Conservation (phyloP, 129 eudicot species). For the Daucus carota region DNA sequence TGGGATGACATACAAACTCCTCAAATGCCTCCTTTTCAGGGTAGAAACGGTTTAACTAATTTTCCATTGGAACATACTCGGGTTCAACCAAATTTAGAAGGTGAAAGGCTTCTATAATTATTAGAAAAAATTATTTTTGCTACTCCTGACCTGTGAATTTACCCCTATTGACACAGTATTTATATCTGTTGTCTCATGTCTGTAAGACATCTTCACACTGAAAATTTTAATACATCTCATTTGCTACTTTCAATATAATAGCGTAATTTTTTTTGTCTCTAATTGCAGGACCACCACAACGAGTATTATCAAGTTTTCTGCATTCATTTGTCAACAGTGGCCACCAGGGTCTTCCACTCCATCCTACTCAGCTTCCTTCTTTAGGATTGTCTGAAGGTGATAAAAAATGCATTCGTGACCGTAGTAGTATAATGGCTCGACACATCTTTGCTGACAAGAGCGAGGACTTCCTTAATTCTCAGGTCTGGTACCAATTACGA, state of each 20-base stretch:
- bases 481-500: constrained; percentile 39
- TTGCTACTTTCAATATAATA: neutral
- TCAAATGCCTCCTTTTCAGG: constrained; percentile 41
- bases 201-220: neutral
- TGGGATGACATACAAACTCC: constrained; percentile 93
- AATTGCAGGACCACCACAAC: constrained; percentile 87
- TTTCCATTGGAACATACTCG: constrained; percentile 31
- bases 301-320: constrained; percentile 73
- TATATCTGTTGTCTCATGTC: neutral
- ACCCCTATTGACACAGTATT: neutral
- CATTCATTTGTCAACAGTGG: constrained; percentile 85
- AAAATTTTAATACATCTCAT: neutral
- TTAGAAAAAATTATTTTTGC: neutral
- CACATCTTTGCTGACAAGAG: constrained; percentile 87
- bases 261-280: constrained; percentile 11
- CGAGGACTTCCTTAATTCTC: constrained; percentile 79
- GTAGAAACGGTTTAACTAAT: constrained; percentile 34
- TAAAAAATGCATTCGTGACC: constrained; percentile 89
- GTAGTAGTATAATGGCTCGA: constrained; percentile 99
- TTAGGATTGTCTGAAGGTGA: constrained; percentile 91
- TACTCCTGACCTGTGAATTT: neutral
- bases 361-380: constrained; percentile 68
- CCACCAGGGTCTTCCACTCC: constrained; percentile 74
- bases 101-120: constrained; percentile 21
- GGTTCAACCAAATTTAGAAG: constrained; percentile 57